Percentiles rank a stretch among this genome's conserved stretches.
Evolutionary conservation across 345 rosid species (phyloP).

Genomic region (Corchorus capsularis): DNA sequence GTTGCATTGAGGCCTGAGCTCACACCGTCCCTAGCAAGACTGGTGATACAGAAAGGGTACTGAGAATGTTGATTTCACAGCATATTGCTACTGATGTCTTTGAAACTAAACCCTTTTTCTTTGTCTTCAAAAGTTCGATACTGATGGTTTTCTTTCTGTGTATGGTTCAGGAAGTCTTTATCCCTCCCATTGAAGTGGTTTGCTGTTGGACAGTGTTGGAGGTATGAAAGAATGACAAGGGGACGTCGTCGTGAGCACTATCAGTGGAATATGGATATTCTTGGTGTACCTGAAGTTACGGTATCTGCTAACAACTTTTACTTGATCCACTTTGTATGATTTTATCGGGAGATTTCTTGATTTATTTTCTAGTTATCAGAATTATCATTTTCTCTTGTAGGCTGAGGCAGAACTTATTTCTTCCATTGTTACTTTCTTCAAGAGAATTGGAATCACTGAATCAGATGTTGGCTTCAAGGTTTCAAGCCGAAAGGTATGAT

Average conservation of each 20-base stretch:
- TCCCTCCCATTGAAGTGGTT: conserved; percentile 96
- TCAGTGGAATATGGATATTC: conserved; percentile 99
- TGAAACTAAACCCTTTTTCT: neutral
- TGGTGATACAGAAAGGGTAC: conserved; percentile 96
- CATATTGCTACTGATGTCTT: conserved; percentile 8
- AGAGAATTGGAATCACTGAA: conserved; percentile 75
- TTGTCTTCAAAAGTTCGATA: conserved; percentile 46
- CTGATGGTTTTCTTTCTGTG: conserved; percentile 54
- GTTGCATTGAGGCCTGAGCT: conserved; percentile 99
- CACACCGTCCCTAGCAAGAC: conserved; percentile 93
- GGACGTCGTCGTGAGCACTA: conserved; percentile 97
- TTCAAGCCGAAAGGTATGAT: conserved; percentile 88
- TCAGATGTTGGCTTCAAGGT: conserved; percentile 90
- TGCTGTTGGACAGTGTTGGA: conserved; percentile 96
- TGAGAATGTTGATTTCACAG: conserved; percentile 7
- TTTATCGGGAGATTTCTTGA: conserved; percentile 7
- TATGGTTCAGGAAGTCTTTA: conserved; percentile 85
- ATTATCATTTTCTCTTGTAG: conserved; percentile 35
- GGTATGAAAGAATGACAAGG: conserved; percentile 97
- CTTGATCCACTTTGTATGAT: neutral
- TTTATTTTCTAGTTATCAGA: conserved; percentile 11
- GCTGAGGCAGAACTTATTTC: conserved; percentile 97
- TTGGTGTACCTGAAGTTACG: conserved; percentile 82
- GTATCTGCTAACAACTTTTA: conserved; percentile 43
- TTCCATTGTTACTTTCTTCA: conserved; percentile 78